Evolutionary conservation across 2,329 filamentous ascomycete species (phyloP), one percentile per base, ranked within the genome.

Genomic region (Phyllosticta citrichinensis): DNA sequence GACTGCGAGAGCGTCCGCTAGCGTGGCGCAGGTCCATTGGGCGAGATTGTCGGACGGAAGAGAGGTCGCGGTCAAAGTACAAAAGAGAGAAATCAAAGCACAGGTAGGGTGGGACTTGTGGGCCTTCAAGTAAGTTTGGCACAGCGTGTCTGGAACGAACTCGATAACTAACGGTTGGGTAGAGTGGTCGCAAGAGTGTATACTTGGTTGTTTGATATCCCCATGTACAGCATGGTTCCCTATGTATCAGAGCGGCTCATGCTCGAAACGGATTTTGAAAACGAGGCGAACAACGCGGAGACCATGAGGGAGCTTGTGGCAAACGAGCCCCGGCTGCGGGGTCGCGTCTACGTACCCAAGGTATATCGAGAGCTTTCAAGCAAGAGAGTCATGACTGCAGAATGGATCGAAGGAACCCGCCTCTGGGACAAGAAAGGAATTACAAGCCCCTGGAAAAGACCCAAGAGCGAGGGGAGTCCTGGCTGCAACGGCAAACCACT

Each of bases 1-100:
- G 77, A 89, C 76, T 74, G 89, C 78, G 71, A 84, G 87, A 63
- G 88, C 88, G 0, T 93, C 88, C 70, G 94, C 94, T 2, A 96
- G 90, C 72, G 93, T 99, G 9, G 94, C 94, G 1, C 94, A 97
- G 76, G 94, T 99, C 1, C 94, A 97, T 72, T 97, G 93, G 91
- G 94, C 94, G 8, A 80, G 87, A 63, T 74, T 97, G 61, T 76
- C 84, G 2, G 93, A 97, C 75, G 94, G 94, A 0, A 81, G 91
- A 55, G 92, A 97, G 77, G 89, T 97, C 22, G 94, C 94, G 1
- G 83, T 99, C 71, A 99, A 99, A 78, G 87, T 99, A 4, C 94
- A 99, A 79, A 99, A 97, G 78, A 83, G 87, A 57, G 93, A 97
- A 79, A 97, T 99, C 71, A 86, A 84, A 20, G 86, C 87, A 70